Base-by-base conservation (phyloP, 2,329 filamentous ascomycete genomes). In the Clathrospora elynae region DNA sequence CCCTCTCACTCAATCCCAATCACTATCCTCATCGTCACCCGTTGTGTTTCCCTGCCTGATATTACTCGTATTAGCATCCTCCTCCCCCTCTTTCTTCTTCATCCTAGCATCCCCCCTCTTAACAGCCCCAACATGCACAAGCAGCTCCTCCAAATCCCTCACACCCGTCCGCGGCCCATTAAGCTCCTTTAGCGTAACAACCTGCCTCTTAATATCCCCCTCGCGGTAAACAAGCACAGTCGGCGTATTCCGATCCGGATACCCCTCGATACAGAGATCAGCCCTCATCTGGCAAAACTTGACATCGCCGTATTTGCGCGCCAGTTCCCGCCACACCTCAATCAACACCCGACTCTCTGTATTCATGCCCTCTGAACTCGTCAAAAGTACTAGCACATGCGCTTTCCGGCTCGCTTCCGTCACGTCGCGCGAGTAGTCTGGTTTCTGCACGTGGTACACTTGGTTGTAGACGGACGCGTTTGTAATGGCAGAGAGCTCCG, bases 221-320 rank as follows among this genome's bases (percentile, higher is more conserved):
- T 96, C 90, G 66, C 86, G 87, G 73, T 99, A 99, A 0, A 96
- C 82, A 51, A 99, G 67, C 23, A 99, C 90, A 0, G 93, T 99
- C 2, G 93, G 93, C 44, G 90, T 96, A 69, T 99, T 99, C 43
- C 82, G 81, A 62, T 97, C 93, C 2, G 93, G 93, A 70, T 99
- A 99, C 26, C 90, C 90, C 69, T 97, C 93, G 58, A 99, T 96
- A 44, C 93, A 96, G 74, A 96, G 83, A 64, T 90, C 85, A 5
- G 86, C 93, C 57, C 86, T 82, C 57, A 99, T 97, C 74, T 97
- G 89, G 70, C 92, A 97, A 72, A 99, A 99, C 73, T 99, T 99
- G 70, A 99, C 77, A 54, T 99, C 92, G 13, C 90, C 90, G 64
- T 90, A 99, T 62, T 92, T 90, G 46, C 73, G 74, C 1, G 93